Percentiles rank a stretch among this genome's conserved stretches.
phyloP scores from a whole-genome alignment of 2,329 filamentous ascomycete species.

The Geosmithia flava region DNA sequence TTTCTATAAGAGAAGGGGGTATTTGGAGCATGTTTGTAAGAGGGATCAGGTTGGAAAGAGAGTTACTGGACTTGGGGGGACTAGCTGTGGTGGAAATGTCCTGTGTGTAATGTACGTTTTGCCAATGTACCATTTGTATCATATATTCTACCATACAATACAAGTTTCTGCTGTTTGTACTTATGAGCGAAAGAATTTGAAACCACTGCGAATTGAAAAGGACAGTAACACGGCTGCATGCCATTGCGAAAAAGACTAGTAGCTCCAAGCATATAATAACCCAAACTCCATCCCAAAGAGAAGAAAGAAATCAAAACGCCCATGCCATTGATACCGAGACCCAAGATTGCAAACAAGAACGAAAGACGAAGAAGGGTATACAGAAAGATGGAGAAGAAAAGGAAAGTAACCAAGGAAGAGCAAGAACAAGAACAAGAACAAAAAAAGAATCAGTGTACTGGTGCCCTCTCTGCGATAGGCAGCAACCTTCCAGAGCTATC shows the following conservation, averaged over 20 bases:
- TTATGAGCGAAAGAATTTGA: background rate
- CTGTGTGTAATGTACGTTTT: background rate
- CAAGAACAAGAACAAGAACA: background rate
- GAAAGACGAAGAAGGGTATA: background rate
- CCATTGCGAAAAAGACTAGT: background rate
- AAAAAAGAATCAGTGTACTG: slow-evolving; percentile 8
- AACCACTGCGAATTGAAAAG: background rate
- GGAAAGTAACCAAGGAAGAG: too few species aligned
- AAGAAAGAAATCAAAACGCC: background rate
- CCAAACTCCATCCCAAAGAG: background rate
- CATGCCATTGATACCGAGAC: background rate
- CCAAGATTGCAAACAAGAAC: background rate
- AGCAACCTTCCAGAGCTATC: slow-evolving; percentile 38
- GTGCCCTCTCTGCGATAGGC: slow-evolving; percentile 40
- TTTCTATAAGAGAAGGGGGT: background rate
- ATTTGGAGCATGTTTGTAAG: background rate
- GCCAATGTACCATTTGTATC: slow-evolving; percentile 4
- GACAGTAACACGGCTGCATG: background rate
- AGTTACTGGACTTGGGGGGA: background rate
- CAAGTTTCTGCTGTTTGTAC: background rate
- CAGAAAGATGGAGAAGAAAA: background rate
- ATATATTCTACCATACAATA: background rate
- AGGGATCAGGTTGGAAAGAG: background rate
- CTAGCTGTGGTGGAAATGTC: background rate
- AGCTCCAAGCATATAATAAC: background rate